A percentile compares a stretch with the other conserved stretches of the same genome.
Evolutionary conservation across 345 rosid genomes (phyloP).

Genomic region (Combretum micranthum): DNA sequence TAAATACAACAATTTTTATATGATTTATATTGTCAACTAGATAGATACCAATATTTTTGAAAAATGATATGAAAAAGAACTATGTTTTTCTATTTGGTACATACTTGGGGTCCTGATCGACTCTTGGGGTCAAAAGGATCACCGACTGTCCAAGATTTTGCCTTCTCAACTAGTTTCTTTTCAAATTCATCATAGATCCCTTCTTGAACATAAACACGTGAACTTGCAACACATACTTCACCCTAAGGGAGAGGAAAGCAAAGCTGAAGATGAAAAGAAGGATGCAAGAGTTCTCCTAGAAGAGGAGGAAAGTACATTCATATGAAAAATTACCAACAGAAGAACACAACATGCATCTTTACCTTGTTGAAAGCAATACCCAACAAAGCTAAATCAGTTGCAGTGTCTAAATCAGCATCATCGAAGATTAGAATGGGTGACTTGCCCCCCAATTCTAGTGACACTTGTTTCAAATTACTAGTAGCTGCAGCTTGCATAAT

Average conservation of each 20-base stretch:
- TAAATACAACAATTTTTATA: too few species aligned
- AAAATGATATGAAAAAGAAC: neutral
- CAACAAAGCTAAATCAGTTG: conserved; percentile 49
- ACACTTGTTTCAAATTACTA: conserved; percentile 66
- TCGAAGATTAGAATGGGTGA: conserved; percentile 72
- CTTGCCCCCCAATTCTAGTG: conserved; percentile 83
- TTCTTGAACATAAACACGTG: conserved; percentile 82
- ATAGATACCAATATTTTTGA: too few species aligned
- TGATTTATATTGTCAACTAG: too few species aligned
- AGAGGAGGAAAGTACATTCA: too few species aligned
- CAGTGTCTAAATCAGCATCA: conserved; percentile 62
- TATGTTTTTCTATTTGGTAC: neutral
- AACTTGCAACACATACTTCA: conserved; percentile 64
- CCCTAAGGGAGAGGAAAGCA: conserved; percentile 32
- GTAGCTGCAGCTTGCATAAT: conserved; percentile 70
- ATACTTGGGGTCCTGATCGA: conserved; percentile 75
- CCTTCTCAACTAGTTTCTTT: conserved; percentile 46
- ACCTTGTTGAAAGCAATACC: conserved; percentile 54
- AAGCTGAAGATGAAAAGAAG: neutral
- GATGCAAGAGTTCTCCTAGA: too few species aligned
- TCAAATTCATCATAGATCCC: conserved; percentile 56
- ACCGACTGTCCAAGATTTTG: conserved; percentile 49
- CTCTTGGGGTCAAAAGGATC: conserved; percentile 62
- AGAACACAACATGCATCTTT: neutral
- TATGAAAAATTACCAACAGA: too few species aligned